phyloP scores from a whole-genome alignment of 805 yeast species.

The Metschnikowia similis region DNA sequence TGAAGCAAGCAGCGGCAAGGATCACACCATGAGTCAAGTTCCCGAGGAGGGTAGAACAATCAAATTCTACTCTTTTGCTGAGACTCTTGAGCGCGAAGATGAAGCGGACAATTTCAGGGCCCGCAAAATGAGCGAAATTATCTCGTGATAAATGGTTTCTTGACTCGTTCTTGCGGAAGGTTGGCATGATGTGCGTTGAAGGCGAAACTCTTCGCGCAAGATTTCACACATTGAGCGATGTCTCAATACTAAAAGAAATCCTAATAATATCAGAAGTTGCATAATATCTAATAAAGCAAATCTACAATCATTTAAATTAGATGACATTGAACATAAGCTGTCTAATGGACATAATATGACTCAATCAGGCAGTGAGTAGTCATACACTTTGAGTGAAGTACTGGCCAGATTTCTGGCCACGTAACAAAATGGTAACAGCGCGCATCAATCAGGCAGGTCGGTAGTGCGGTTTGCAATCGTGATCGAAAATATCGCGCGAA shows the following conservation, averaged over 20 bases:
- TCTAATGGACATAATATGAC: not conserved
- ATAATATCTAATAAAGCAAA: not conserved
- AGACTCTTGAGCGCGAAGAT: constrained; percentile 23
- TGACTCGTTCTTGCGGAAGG: not conserved
- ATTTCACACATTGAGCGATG: not conserved
- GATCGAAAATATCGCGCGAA: not conserved
- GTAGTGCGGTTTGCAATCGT: not conserved
- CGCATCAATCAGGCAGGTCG: not conserved
- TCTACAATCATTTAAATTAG: not conserved
- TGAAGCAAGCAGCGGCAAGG: not conserved
- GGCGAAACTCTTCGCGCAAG: not conserved
- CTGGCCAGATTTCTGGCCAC: not conserved
- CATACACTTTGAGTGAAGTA: not conserved
- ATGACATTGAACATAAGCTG: not conserved
- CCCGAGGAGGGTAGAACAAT: constrained; percentile 17
- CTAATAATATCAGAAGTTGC: not conserved
- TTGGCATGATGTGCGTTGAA: not conserved
- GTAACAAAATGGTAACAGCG: not conserved
- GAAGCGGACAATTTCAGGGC: constrained; percentile 9
- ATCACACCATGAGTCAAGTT: not conserved
- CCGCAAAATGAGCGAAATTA: constrained; percentile 4
- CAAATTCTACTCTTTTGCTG: constrained; percentile 31
- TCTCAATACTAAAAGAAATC: not conserved
- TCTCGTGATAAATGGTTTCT: not conserved
- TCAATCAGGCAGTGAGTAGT: not conserved